Evolutionary conservation across 768 basidiomycete species (phyloP).

Genomic region (Macrolepiota albuminosa): DNA sequence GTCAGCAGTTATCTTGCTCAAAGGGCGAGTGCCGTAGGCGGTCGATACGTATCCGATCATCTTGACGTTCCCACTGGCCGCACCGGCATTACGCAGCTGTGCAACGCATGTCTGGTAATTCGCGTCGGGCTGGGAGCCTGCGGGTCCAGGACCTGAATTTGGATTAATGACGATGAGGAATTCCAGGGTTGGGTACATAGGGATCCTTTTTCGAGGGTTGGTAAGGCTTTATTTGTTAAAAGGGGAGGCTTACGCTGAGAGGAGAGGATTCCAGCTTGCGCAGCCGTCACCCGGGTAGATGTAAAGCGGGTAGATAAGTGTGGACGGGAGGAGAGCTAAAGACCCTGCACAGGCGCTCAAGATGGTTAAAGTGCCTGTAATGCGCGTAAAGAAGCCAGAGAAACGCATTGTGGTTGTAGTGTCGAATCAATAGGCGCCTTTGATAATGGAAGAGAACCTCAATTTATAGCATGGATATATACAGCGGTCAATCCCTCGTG

Average conservation of each 20-base stretch:
- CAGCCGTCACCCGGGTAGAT: conserved; percentile 25
- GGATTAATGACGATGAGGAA: conserved; percentile 31
- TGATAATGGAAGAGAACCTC: background rate
- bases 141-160: conserved; percentile 23
- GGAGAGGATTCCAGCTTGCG: conserved; percentile 21
- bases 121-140: conserved; percentile 22
- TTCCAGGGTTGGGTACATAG: conserved; percentile 19
- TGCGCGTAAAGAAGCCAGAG: background rate
- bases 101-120: conserved; percentile 27
- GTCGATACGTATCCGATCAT: conserved; percentile 29
- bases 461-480: background rate
- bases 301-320: conserved; percentile 28
- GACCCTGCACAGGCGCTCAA: background rate
- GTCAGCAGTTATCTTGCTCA: conserved; percentile 20
- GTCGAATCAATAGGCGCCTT: background rate
- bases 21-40: conserved; percentile 14
- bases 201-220: conserved; percentile 17
- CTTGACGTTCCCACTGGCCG: conserved; percentile 19
- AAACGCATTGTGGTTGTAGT: background rate
- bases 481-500: background rate
- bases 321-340: conserved; percentile 14
- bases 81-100: conserved; percentile 9
- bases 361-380: background rate
- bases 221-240: background rate
- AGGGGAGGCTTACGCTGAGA: conserved; percentile 17